These are phyloP conservation scores for Wickerhamiella australiensis DNA, from an alignment of 805 yeast species.

Conservation along the genomic window DNA sequence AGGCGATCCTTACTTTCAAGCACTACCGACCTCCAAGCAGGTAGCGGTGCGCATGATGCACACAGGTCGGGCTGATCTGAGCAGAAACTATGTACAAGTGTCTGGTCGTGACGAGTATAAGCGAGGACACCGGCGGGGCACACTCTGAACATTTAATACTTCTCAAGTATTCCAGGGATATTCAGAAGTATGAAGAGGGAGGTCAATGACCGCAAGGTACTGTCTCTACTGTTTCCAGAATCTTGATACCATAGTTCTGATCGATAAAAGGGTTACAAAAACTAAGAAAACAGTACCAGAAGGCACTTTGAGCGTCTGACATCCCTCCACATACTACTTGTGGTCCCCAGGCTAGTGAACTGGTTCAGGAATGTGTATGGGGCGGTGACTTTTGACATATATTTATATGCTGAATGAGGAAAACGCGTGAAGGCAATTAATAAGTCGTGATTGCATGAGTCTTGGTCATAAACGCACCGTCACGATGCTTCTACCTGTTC, in stretches of 20 bases:
- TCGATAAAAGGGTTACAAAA: neutral
- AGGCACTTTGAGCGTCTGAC: neutral
- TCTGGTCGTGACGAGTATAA: too few relatives aligned
- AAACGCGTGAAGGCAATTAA: neutral
- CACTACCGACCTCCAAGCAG: too few relatives aligned
- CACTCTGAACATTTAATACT: too few relatives aligned
- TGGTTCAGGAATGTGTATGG: neutral
- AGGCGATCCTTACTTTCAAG: too few relatives aligned
- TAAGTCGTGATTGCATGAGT: neutral
- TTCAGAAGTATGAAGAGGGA: neutral
- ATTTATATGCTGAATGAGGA: neutral
- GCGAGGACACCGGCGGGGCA: too few relatives aligned
- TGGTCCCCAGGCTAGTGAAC: neutral
- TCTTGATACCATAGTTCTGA: neutral
- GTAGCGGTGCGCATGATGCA: too few relatives aligned
- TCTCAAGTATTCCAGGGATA: neutral
- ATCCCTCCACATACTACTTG: conserved; percentile 1
- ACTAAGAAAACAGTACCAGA: conserved; percentile 1
- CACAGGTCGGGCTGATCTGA: too few relatives aligned
- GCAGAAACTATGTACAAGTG: too few relatives aligned
- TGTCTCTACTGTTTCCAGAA: neutral
- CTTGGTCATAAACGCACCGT: neutral
- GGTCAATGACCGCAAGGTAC: neutral
- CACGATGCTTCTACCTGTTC: neutral
- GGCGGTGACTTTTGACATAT: neutral